These are phyloP conservation scores for Mucor mucedo DNA, from an alignment of 371 early-diverging fungal species.

Conservation along the genomic window DNA sequence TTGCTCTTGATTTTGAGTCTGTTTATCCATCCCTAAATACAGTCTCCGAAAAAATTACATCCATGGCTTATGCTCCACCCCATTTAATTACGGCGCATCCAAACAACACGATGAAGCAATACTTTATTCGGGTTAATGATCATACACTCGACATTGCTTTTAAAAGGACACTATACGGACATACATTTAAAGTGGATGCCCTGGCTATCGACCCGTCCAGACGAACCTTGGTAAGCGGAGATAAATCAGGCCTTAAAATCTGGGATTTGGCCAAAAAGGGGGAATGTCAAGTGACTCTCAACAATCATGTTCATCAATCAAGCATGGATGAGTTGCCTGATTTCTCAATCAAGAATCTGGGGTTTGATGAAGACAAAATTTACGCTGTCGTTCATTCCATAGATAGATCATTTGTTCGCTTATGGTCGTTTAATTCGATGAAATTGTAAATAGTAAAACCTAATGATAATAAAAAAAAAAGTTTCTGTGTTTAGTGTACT, in stretches of 20 bases:
- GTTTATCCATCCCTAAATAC: neutral
- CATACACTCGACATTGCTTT: constrained; percentile 33
- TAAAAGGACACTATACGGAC: constrained; percentile 48
- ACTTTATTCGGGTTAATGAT: constrained; percentile 24
- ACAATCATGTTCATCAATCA: constrained; percentile 11
- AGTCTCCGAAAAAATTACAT: constrained; percentile 27
- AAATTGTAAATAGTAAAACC: too few species aligned
- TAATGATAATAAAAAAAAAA: too few species aligned
- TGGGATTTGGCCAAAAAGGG: constrained; percentile 38
- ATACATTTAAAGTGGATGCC: constrained; percentile 49
- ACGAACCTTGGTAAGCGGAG: constrained; percentile 48
- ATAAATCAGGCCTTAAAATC: constrained; percentile 47
- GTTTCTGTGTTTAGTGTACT: too few species aligned
- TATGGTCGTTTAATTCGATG: constrained; percentile 31
- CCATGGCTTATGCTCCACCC: constrained; percentile 44
- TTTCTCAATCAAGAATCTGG: constrained; percentile 28
- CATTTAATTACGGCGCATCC: constrained; percentile 53
- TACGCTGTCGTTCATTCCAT: constrained; percentile 27
- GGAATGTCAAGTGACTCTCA: constrained; percentile 9
- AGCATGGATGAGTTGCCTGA: constrained; percentile 24
- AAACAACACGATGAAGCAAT: constrained; percentile 58
- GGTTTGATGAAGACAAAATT: constrained; percentile 45
- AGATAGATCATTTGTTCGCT: constrained; percentile 16
- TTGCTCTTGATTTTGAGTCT: constrained; percentile 27
- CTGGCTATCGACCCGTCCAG: constrained; percentile 35